phyloP scores from a whole-genome alignment of 2,329 filamentous ascomycete genomes.

The Cytospora leucostoma region DNA sequence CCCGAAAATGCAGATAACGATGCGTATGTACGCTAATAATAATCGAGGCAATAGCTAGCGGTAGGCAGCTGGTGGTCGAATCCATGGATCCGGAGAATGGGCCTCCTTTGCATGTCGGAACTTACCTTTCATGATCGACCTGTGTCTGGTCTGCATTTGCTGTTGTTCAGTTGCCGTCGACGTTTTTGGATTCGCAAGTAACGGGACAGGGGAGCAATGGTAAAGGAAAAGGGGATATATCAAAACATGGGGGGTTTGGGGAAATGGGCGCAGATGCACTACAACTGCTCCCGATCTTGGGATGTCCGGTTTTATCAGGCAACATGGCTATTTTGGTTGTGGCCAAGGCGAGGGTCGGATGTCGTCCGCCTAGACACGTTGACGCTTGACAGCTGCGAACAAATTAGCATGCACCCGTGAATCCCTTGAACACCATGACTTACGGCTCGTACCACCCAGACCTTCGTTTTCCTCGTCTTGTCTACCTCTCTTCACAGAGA shows the following conservation, averaged over 20 bases:
- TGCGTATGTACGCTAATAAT: constrained; percentile 1
- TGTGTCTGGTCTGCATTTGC: background rate
- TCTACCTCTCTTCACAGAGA: constrained; percentile 37
- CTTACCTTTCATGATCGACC: constrained; percentile 22
- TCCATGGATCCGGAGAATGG: background rate
- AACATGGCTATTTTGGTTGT: constrained; percentile 39
- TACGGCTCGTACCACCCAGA: constrained; percentile 44
- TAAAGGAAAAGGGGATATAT: background rate
- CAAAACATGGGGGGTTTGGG: background rate
- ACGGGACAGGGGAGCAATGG: constrained; percentile 1
- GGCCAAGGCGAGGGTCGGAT: constrained; percentile 31
- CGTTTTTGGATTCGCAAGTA: constrained; percentile 6
- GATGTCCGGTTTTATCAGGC: background rate
- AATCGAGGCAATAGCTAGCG: constrained; percentile 11
- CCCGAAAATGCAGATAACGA: constrained; percentile 9
- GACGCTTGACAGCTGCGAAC: constrained; percentile 52
- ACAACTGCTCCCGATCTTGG: constrained; percentile 18
- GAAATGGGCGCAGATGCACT: constrained; percentile 27
- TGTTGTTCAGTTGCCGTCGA: constrained; percentile 18
- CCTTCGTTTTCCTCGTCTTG: constrained; percentile 35
- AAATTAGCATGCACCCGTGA: constrained; percentile 35
- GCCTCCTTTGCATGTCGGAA: constrained; percentile 1
- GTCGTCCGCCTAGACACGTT: constrained; percentile 41
- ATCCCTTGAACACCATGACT: background rate
- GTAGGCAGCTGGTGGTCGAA: background rate